These are phyloP conservation scores for Rhizopus arrhizus DNA, from an alignment of 371 early-diverging fungal genomes.

Conservation along the genomic window DNA sequence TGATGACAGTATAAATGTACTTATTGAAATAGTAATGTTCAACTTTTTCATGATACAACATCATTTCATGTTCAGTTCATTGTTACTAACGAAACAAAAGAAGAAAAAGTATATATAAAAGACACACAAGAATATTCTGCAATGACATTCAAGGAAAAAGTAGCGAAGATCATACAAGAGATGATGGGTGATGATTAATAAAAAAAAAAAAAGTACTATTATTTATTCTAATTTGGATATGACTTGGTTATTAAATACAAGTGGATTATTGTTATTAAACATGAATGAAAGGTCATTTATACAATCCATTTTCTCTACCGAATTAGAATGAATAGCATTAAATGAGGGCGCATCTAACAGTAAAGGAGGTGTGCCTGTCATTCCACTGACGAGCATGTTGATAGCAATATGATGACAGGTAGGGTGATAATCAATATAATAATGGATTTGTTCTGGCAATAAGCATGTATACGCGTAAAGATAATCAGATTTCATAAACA, in stretches of 20 bases:
- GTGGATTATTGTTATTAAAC: constrained; percentile 13
- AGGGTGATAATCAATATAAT: constrained; percentile 29
- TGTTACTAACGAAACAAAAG: not conserved
- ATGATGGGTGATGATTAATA: constrained; percentile 18
- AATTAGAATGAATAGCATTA: not conserved
- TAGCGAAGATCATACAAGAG: constrained; percentile 11
- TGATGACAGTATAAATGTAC: not conserved
- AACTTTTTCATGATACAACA: constrained; percentile 8
- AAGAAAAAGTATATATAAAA: not conserved
- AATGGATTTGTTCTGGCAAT: constrained; percentile 33
- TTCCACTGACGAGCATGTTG: constrained; percentile 36
- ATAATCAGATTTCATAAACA: constrained; percentile 34
- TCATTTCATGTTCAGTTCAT: constrained; percentile 25
- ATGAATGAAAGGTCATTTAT: constrained; percentile 2
- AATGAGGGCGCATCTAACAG: constrained; percentile 6
- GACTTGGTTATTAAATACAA: constrained; percentile 16
- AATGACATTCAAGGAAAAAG: constrained; percentile 25
- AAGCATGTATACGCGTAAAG: constrained; percentile 38
- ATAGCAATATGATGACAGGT: constrained; percentile 31
- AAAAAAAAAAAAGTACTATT: not conserved
- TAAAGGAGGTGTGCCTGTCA: constrained; percentile 26
- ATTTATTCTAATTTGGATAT: constrained; percentile 4
- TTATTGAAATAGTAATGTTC: not conserved
- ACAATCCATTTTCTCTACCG: constrained; percentile 2
- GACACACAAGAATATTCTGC: constrained; percentile 4